Conservation (phyloP, 2,329 filamentous ascomycete species). For the Aphanoascus verrucosus region DNA sequence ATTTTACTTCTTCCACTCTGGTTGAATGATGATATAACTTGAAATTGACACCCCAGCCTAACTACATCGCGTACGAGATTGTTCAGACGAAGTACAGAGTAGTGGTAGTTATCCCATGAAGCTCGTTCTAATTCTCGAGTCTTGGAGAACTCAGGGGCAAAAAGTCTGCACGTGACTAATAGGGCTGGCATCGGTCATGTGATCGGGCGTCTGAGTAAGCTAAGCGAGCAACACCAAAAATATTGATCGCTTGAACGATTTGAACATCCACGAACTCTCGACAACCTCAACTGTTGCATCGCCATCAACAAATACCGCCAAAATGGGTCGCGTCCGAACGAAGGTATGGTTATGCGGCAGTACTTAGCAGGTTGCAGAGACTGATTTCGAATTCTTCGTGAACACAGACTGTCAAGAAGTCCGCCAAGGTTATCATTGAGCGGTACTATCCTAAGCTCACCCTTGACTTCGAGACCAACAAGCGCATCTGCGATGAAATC, state of each 20-base stretch:
- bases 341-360: slow-evolving; percentile 16
- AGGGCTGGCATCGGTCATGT: not conserved
- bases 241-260: not conserved
- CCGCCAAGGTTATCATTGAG: slow-evolving; percentile 99
- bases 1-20: not conserved
- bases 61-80: too few species aligned
- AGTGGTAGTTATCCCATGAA: too few species aligned
- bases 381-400: slow-evolving; percentile 11
- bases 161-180: not conserved
- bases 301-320: slow-evolving; percentile 18
- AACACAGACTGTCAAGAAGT: slow-evolving; percentile 59
- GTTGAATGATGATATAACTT: too few species aligned
- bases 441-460: slow-evolving; percentile 95
- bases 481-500: slow-evolving; percentile 99
- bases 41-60: too few species aligned
- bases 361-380: not conserved
- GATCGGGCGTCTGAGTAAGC: not conserved
- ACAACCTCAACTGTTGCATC: slow-evolving; percentile 34
- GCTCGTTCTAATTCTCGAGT: too few species aligned
- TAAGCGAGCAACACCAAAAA: slow-evolving; percentile 8
- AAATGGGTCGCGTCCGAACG: slow-evolving; percentile 17
- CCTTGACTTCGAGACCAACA: slow-evolving; percentile 99
- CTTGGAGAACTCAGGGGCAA: too few species aligned
- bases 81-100: too few species aligned
- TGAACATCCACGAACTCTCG: slow-evolving; percentile 4